Evolutionary conservation across 768 basidiomycete genomes (phyloP).

Genomic region (Hydnum rufescens): DNA sequence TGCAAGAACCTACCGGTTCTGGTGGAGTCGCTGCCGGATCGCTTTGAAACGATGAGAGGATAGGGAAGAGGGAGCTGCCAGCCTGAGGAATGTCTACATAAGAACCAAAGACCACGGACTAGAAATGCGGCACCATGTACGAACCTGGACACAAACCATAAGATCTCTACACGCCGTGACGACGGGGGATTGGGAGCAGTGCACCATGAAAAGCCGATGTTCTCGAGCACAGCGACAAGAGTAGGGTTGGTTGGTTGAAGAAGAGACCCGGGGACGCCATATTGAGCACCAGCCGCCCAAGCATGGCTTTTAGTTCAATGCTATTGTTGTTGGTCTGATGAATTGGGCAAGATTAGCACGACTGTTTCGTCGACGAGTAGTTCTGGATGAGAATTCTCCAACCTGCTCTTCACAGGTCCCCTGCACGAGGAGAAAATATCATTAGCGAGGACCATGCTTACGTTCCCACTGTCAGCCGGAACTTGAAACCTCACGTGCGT

Average conservation of each 20-base stretch:
- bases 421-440: too few relatives aligned
- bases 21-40: constrained; percentile 62
- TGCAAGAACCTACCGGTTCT: constrained; percentile 22
- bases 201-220: constrained; percentile 85
- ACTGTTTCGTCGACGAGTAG: too few relatives aligned
- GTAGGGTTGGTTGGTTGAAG: constrained; percentile 70
- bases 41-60: constrained; percentile 73
- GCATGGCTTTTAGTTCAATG: too few relatives aligned
- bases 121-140: constrained; percentile 17
- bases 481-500: too few relatives aligned
- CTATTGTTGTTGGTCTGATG: too few relatives aligned
- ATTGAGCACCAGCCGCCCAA: too few relatives aligned
- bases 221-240: constrained; percentile 85
- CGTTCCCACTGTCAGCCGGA: too few relatives aligned
- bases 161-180: constrained; percentile 65
- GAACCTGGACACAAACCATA: constrained; percentile 74
- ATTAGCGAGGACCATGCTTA: too few relatives aligned
- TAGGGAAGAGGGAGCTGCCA: constrained; percentile 96
- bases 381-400: too few relatives aligned
- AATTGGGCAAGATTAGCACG: too few relatives aligned
- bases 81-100: constrained; percentile 27
- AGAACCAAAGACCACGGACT: not conserved
- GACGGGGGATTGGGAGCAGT: constrained; percentile 90
- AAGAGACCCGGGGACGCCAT: constrained; percentile 96
- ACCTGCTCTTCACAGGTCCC: too few relatives aligned